phyloP scores from a whole-genome alignment of 2,329 filamentous ascomycete genomes.

The Epichloe festucae region DNA sequence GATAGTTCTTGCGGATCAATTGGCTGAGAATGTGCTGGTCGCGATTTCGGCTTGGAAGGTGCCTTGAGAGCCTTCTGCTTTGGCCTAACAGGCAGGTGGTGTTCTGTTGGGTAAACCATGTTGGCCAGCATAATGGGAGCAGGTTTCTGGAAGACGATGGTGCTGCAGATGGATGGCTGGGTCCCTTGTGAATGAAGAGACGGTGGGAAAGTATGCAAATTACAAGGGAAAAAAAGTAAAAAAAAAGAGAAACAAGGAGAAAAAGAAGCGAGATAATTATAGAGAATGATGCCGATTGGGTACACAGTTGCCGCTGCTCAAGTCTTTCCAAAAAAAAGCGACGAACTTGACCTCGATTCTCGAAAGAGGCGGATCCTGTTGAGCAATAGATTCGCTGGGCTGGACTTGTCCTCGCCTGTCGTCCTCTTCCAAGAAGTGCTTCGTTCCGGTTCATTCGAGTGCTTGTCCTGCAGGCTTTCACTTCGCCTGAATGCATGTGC shows the following conservation, averaged over 20 bases:
- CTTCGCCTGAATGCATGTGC: constrained; percentile 3
- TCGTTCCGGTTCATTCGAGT: not conserved
- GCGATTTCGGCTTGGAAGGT: constrained; percentile 5
- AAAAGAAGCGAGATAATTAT: not conserved
- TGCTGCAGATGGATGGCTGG: not conserved
- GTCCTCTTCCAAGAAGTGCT: not conserved
- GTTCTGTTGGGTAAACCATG: constrained; percentile 4
- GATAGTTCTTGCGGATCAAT: constrained; percentile 44
- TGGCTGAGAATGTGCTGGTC: constrained; percentile 16
- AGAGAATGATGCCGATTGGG: not conserved
- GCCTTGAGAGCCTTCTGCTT: not conserved
- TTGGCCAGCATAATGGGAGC: constrained; percentile 6
- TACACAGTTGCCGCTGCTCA: not conserved
- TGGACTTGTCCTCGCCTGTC: not conserved
- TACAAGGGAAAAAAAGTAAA: not conserved
- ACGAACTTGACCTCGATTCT: not conserved
- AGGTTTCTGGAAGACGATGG: not conserved
- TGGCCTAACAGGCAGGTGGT: constrained; percentile 1
- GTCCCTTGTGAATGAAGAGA: not conserved
- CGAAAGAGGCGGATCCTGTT: not conserved
- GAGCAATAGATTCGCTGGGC: not conserved
- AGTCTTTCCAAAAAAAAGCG: not conserved
- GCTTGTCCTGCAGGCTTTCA: not conserved
- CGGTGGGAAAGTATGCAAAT: not conserved
- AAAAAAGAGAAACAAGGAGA: not conserved